Conservation (phyloP, 2,329 filamentous ascomycete species). For the Aureobasidium sp. region DNA sequence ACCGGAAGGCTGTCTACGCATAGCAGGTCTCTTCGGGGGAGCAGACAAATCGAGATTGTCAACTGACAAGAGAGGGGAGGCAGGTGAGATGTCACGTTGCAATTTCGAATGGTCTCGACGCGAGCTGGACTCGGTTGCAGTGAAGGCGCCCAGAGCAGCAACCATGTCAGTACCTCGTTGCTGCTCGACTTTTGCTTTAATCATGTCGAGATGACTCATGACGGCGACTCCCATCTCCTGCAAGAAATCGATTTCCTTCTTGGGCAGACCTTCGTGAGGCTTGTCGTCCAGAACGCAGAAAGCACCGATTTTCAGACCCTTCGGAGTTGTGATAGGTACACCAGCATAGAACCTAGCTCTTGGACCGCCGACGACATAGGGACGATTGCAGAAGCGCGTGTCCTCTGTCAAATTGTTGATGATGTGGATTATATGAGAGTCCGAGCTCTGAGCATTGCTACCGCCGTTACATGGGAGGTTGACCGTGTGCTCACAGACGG, state of each 20-base stretch:
- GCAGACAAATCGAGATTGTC: not conserved
- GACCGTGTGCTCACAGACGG: conserved; percentile 28
- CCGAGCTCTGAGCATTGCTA: conserved; percentile 18
- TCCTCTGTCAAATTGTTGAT: conserved; percentile 24
- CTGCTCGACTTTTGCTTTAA: conserved; percentile 25
- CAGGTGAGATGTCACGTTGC: not conserved
- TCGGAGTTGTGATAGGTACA: conserved; percentile 53
- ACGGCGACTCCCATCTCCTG: conserved; percentile 39
- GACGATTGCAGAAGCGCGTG: conserved; percentile 23
- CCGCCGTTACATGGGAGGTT: conserved; percentile 7
- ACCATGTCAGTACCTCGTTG: conserved; percentile 16
- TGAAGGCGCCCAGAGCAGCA: conserved; percentile 16
- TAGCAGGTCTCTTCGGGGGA: not conserved
- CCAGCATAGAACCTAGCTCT: conserved; percentile 44
- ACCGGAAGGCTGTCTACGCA: not conserved
- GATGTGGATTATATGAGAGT: conserved; percentile 11
- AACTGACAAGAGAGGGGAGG: not conserved
- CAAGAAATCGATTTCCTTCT: conserved; percentile 46
- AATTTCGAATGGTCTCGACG: not conserved
- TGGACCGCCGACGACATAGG: conserved; percentile 22
- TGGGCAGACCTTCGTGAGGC: conserved; percentile 42
- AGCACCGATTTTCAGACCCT: conserved; percentile 50
- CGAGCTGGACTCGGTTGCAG: conserved; percentile 12
- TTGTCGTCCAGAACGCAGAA: conserved; percentile 52
- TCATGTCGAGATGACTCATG: conserved; percentile 26